A percentile compares a stretch with the other conserved stretches of the same genome.
Evolutionary conservation across 306 rosid genomes (phyloP).

Genomic region (Styphnolobium japonicum): DNA sequence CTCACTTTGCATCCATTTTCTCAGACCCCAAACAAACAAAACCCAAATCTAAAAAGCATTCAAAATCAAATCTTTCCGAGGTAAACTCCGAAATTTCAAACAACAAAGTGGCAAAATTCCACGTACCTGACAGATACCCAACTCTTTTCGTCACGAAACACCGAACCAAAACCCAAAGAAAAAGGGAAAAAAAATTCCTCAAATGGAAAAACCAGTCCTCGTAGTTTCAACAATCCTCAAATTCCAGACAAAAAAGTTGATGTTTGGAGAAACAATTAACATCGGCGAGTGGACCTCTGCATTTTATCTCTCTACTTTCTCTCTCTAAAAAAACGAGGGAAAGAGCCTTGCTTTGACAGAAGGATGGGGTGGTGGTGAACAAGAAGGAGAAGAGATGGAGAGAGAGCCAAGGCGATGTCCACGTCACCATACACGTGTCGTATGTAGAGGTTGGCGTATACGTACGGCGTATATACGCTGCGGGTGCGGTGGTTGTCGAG

Average conservation of each 20-base stretch:
- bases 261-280: background rate
- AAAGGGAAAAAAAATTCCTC: background rate
- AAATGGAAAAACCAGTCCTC: background rate
- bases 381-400: conserved; percentile 3
- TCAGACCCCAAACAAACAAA: conserved; percentile 31
- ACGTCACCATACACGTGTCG: conserved; percentile 93
- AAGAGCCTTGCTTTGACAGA: conserved; percentile 4
- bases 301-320: conserved; percentile 34
- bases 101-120: conserved; percentile 10
- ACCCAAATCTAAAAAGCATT: background rate
- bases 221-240: conserved; percentile 24
- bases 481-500: conserved; percentile 63
- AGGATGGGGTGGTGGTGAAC: conserved; percentile 15
- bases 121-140: conserved; percentile 45
- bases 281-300: conserved; percentile 7
- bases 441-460: conserved; percentile 19
- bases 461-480: conserved; percentile 55
- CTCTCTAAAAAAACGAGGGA: conserved; percentile 35
- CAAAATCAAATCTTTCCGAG: background rate
- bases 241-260: background rate
- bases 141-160: background rate
- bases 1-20: conserved; percentile 8
- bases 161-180: background rate
- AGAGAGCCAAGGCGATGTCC: conserved; percentile 67
- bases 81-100: background rate